Conservation (phyloP, 139 green algal species). For the Desmodesmus armatus region DNA sequence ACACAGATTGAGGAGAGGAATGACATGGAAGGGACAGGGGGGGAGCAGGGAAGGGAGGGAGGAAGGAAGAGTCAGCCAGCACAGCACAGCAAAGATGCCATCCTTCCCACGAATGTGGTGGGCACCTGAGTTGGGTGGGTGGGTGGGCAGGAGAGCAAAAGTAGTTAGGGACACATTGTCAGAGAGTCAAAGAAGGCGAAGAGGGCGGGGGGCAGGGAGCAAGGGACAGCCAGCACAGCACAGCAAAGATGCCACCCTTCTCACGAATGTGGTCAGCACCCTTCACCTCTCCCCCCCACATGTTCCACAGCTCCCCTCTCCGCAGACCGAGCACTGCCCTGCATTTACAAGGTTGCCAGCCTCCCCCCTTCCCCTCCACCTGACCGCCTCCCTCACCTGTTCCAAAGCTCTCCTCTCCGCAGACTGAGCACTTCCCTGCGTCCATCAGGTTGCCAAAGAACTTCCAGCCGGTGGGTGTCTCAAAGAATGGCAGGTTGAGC, state of each 20-base stretch:
- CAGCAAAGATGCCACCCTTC: conserved; percentile 99
- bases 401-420: conserved; percentile 98
- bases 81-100: conserved; percentile 97
- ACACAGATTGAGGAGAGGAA: no score
- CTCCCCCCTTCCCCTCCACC: no score
- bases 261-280: conserved; percentile 94
- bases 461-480: conserved; percentile 99
- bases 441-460: conserved; percentile 99
- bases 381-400: conserved; percentile 82
- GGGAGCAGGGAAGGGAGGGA: no score
- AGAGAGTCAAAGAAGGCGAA: no score
- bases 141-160: no score
- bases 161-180: no score
- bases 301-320: conserved; percentile 98
- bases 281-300: conserved; percentile 68
- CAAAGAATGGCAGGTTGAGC: conserved; percentile 91
- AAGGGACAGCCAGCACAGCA: conserved; percentile 91
- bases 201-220: no score
- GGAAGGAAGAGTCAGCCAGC: conserved; percentile 92
- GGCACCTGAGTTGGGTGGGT: conserved; percentile 57
- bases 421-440: conserved; percentile 93
- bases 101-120: conserved; percentile 99
- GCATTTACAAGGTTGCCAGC: conserved; percentile 99
- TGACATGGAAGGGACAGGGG: no score
- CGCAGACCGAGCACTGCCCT: conserved; percentile 94